phyloP scores from a whole-genome alignment of 805 yeast genomes.

The Wickerhamiella kazuoi region DNA sequence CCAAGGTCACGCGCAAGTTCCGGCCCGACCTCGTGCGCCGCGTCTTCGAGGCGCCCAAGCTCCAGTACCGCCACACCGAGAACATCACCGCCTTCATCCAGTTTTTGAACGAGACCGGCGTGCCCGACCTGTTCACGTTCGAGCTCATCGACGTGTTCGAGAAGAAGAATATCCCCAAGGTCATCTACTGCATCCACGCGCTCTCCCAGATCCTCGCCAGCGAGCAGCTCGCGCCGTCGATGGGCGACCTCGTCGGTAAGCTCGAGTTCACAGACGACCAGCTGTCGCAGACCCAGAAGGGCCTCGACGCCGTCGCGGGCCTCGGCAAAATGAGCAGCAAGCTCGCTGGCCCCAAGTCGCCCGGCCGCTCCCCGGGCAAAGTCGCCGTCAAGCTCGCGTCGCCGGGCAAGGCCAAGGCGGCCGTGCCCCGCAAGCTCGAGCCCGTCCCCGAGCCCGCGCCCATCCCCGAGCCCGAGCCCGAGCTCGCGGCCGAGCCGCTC shows the following conservation, averaged over 20 bases:
- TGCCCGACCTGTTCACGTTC: conserved; percentile 78
- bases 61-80: conserved; percentile 82
- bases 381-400: background rate
- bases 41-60: conserved; percentile 38
- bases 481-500: background rate
- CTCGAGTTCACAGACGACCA: conserved; percentile 52
- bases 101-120: conserved; percentile 46
- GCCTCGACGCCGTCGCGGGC: conserved; percentile 43
- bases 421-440: background rate
- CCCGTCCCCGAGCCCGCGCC: background rate
- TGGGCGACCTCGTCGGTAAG: conserved; percentile 45
- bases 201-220: conserved; percentile 52
- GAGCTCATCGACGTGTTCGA: conserved; percentile 89
- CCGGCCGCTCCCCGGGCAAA: background rate
- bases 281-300: conserved; percentile 43
- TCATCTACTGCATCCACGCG: conserved; percentile 84
- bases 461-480: background rate
- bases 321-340: conserved; percentile 61
- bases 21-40: conserved; percentile 45
- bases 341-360: conserved; percentile 4
- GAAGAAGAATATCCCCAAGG: conserved; percentile 80
- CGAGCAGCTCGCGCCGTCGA: conserved; percentile 38
- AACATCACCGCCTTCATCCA: conserved; percentile 69
- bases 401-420: too few species aligned
- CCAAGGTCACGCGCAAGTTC: conserved; percentile 55